These are phyloP conservation scores for Truncatella angustata DNA, from an alignment of 2,329 filamentous ascomycete species.

Conservation along the genomic window DNA sequence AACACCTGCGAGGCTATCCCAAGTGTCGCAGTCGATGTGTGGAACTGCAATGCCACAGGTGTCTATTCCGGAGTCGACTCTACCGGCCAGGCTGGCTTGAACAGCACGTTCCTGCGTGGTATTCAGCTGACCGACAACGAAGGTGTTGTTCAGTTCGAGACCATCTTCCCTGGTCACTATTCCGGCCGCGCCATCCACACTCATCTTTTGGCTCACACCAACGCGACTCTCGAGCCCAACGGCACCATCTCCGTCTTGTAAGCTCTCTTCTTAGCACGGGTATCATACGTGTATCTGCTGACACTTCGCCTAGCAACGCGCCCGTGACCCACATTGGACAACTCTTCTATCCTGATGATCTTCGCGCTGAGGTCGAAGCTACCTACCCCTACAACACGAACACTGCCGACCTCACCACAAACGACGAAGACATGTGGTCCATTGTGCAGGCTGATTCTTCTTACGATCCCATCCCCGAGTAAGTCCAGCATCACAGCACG, in stretches of 20 bases:
- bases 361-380: constrained; percentile 26
- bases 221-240: constrained; percentile 25
- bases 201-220: constrained; percentile 34
- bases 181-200: constrained; percentile 36
- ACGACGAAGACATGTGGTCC: constrained; percentile 31
- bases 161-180: constrained; percentile 44
- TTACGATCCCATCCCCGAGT: constrained; percentile 49
- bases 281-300: too few relatives aligned
- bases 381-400: constrained; percentile 28
- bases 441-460: constrained; percentile 23
- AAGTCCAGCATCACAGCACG: constrained; percentile 15
- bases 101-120: constrained; percentile 46
- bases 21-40: constrained; percentile 40
- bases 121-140: constrained; percentile 44
- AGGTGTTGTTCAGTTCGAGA: constrained; percentile 46
- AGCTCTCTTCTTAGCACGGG: too few relatives aligned
- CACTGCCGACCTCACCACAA: constrained; percentile 25
- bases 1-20: constrained; percentile 44
- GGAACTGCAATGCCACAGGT: constrained; percentile 41
- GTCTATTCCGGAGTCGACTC: constrained; percentile 18
- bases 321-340: constrained; percentile 30
- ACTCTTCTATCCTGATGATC: constrained; percentile 29
- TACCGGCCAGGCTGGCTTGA: constrained; percentile 29
- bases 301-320: too few relatives aligned
- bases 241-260: constrained; percentile 27